phyloP scores from a whole-genome alignment of 1,284 basidiomycete genomes.

The Cryptococcus maquisensis region DNA sequence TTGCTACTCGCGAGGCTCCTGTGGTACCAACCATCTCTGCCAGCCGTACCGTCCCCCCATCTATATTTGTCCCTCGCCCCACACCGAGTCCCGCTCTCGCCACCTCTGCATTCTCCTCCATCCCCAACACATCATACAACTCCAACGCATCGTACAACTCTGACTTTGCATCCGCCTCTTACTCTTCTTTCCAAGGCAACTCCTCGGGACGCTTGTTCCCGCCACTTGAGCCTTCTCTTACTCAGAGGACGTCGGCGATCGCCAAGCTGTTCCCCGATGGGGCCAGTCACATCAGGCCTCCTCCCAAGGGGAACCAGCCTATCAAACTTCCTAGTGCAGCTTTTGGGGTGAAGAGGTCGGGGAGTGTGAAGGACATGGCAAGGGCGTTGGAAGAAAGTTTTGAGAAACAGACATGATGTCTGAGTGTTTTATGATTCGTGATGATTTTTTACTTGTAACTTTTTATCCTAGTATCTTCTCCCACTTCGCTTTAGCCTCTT shows the following conservation, averaged over 20 bases:
- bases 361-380: constrained; percentile 29
- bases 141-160: neutral
- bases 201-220: constrained; percentile 20
- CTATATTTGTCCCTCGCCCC: neutral
- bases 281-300: neutral
- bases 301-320: neutral
- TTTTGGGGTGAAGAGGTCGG: constrained; percentile 6
- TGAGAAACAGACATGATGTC: neutral
- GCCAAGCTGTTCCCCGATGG: constrained; percentile 22
- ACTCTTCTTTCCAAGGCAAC: neutral
- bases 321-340: neutral
- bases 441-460: neutral
- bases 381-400: constrained; percentile 26
- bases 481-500: no score
- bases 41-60: neutral
- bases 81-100: neutral
- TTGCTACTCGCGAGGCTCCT: neutral
- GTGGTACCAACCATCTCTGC: neutral
- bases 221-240: constrained; percentile 20
- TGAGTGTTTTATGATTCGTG: neutral
- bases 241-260: constrained; percentile 27
- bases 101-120: neutral
- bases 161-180: neutral
- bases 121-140: neutral
- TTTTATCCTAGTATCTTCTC: neutral